These are phyloP conservation scores for Haematococcus lacustris DNA, from an alignment of 139 green algal genomes.

Conservation along the genomic window DNA sequence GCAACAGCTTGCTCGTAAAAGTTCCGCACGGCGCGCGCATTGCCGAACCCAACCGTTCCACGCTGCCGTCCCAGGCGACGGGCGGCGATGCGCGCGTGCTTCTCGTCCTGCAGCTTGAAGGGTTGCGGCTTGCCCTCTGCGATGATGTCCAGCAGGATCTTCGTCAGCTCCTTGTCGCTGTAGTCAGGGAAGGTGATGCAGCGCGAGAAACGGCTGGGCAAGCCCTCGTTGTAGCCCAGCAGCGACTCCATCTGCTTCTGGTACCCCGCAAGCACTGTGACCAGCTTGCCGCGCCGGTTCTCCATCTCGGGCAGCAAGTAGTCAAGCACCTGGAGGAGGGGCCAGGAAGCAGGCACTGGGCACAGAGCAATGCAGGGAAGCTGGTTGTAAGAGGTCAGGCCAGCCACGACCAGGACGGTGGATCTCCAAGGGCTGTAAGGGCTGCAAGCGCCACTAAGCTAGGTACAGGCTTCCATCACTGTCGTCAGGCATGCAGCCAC, in stretches of 20 bases:
- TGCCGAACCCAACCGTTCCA: constrained; percentile 36
- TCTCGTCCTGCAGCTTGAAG: constrained; percentile 30
- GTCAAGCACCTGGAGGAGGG: constrained; percentile 47
- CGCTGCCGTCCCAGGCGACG: constrained; percentile 29
- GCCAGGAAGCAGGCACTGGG: too few relatives aligned
- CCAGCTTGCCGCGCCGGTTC: constrained; percentile 33
- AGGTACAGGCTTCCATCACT: too few relatives aligned
- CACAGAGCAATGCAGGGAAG: too few relatives aligned
- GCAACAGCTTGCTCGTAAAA: constrained; percentile 31
- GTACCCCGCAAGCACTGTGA: constrained; percentile 43
- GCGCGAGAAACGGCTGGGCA: constrained; percentile 34
- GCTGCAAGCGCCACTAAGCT: too few relatives aligned
- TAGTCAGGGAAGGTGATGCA: constrained; percentile 34
- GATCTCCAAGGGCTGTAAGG: too few relatives aligned
- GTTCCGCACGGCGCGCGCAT: constrained; percentile 41
- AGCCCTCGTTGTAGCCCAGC: constrained; percentile 39
- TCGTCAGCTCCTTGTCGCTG: constrained; percentile 30
- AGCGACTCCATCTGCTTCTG: constrained; percentile 47
- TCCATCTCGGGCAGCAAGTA: constrained; percentile 43
- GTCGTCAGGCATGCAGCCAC: too few relatives aligned
- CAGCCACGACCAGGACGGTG: too few relatives aligned
- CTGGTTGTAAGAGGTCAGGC: too few relatives aligned
- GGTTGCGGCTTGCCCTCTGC: neutral
- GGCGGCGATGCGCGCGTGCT: constrained; percentile 27
- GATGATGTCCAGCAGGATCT: constrained; percentile 27